A percentile compares a stretch with the other conserved stretches of the same genome.
phyloP scores from a whole-genome alignment of 331 rosid genomes.

The Acacia concinna region DNA sequence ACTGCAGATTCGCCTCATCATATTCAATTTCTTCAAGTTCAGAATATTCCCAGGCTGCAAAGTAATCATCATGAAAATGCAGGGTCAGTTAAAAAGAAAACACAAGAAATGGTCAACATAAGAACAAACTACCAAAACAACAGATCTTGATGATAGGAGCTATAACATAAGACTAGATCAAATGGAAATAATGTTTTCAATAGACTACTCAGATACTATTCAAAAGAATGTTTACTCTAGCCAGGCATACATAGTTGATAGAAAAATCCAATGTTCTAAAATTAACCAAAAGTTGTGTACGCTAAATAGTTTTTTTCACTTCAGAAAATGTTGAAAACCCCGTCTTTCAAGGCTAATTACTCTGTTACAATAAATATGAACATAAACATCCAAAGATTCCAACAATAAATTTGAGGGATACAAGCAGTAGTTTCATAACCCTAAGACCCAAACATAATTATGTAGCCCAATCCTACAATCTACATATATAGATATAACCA shows the following conservation, averaged over 20 bases:
- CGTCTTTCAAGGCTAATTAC: conserved; percentile 11
- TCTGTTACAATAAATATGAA: neutral
- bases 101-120: conserved; percentile 5
- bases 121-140: conserved; percentile 4
- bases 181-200: neutral
- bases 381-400: conserved; percentile 3
- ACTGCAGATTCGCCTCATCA: conserved; percentile 28
- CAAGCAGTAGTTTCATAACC: neutral
- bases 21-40: conserved; percentile 34
- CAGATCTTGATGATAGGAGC: neutral
- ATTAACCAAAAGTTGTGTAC: neutral
- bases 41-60: conserved; percentile 50
- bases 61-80: conserved; percentile 25
- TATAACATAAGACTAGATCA: neutral
- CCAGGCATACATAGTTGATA: neutral
- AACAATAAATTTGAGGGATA: neutral
- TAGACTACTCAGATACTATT: neutral
- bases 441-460: neutral
- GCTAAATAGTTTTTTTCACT: conserved; percentile 22
- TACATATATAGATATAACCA: neutral
- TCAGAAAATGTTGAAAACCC: neutral
- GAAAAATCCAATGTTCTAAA: neutral
- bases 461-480: neutral
- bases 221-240: neutral
- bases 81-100: conserved; percentile 14